A percentile compares a stretch with the other conserved stretches of the same genome.
Conservation (phyloP, 352 stramenopile species). For the Pythium graminicola region DNA sequence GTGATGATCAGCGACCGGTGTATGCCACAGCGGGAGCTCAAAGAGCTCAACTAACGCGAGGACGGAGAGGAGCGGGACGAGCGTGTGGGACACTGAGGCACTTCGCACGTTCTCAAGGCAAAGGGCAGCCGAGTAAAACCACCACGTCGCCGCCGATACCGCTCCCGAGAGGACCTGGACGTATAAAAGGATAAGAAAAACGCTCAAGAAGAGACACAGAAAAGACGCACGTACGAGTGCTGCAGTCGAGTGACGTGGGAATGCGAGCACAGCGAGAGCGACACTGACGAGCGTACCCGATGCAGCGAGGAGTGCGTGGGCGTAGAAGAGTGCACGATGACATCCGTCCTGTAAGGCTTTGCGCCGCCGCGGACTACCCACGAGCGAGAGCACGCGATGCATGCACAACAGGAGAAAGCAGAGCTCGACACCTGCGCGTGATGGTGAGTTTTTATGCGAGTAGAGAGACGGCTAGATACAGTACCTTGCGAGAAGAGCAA, state of each 20-base stretch:
- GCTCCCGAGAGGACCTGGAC: conserved; percentile 20
- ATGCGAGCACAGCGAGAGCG: conserved; percentile 21
- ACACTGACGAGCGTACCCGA: conserved; percentile 23
- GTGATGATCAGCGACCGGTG: not conserved
- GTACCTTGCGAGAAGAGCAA: conserved; percentile 20
- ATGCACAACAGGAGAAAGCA: conserved; percentile 36
- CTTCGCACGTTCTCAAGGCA: conserved; percentile 18
- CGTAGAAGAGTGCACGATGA: conserved; percentile 16
- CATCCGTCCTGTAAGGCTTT: conserved; percentile 1
- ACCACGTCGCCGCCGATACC: conserved; percentile 24
- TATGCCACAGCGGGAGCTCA: conserved; percentile 1
- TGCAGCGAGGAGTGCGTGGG: conserved; percentile 29
- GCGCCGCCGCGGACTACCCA: not conserved
- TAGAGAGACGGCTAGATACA: no score
- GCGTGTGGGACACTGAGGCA: conserved; percentile 6
- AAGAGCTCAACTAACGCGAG: conserved; percentile 15
- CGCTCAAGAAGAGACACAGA: no score
- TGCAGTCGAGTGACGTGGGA: conserved; percentile 25
- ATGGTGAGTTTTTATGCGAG: not conserved
- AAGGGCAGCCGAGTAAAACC: conserved; percentile 29
- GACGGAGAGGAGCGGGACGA: conserved; percentile 13
- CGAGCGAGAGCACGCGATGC: conserved; percentile 32
- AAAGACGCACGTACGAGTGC: conserved; percentile 25
- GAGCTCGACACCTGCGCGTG: conserved; percentile 20
- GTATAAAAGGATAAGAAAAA: not conserved